Base-by-base conservation (phyloP, 805 yeast genomes). In the Lachancea mirantina region DNA sequence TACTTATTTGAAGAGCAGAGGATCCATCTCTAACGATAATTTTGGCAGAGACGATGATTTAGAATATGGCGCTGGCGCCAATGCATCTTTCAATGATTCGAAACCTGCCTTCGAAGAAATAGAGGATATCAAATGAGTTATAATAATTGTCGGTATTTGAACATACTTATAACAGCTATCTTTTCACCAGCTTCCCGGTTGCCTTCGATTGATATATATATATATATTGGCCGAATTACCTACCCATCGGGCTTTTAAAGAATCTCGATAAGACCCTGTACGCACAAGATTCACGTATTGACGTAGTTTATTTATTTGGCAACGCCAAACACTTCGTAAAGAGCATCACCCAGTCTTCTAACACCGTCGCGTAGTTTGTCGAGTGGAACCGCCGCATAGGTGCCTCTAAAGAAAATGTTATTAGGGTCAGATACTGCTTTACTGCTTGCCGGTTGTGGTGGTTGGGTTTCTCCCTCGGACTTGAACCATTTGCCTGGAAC, bases 401-500 rank as follows among this genome's bases (percentile, higher is more conserved):
- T 83, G 43, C 94, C 94, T 73, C 94, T 79, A 63, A 79, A 83
- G 65, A 82, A 82, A 43, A 81, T 58, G 28, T 55, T 52, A 40
- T 68, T 65, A 33, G 70, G 66, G 32, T 60, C 61, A 30, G 48
- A 60, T n/a, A 65, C 55, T 34, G 63, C 61, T 17, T 47, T 51
- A 22, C 65, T 67, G 32, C 66, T 64, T 16, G 52, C 50, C 19
- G 68, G 67, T 52, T 76, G 85, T 26, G 80, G 75, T 22, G 81
- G 81, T 28, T 45, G 56, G 14, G 78, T 68, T 39, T 72, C 67
- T 37, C 76, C 79, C 4, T 53, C 53, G 25, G 73, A 64, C 56
- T 70, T 69, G 65, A 83, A 83, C 92, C 89, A 82, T 22, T 83
- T 74, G 30, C 92, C 94, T 26, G 92, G 92, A 43, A 81, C 79